These are phyloP conservation scores for Mortierella sp. DNA, from an alignment of 371 early-diverging fungal species.

Conservation along the genomic window DNA sequence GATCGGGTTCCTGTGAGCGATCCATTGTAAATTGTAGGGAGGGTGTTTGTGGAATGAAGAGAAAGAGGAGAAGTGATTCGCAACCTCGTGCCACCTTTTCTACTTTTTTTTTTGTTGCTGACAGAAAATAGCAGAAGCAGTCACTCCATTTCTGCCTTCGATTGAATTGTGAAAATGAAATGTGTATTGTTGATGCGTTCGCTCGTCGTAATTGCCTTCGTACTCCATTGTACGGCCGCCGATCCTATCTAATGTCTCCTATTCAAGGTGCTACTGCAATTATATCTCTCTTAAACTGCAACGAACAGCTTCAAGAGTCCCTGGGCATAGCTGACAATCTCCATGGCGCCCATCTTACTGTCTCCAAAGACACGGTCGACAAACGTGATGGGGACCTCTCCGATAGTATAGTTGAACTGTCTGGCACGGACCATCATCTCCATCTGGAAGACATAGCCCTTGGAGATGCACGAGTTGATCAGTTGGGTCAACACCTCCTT, in stretches of 20 bases:
- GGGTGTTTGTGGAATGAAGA: not conserved
- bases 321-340: slow-evolving; percentile 94
- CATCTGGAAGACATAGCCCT: slow-evolving; percentile 99
- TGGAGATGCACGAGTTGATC: slow-evolving; percentile 89
- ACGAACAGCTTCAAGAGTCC: slow-evolving; percentile 89
- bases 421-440: slow-evolving; percentile 99
- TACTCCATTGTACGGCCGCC: not conserved
- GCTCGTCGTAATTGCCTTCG: not conserved
- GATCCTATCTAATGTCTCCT: not conserved
- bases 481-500: slow-evolving; percentile 89
- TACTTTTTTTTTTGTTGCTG: slow-evolving; percentile 5
- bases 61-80: not conserved
- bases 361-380: slow-evolving; percentile 98
- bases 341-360: slow-evolving; percentile 94
- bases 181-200: not conserved
- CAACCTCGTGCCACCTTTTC: not conserved
- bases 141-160: not conserved
- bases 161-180: not conserved
- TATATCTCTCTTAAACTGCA: slow-evolving; percentile 56
- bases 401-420: slow-evolving; percentile 90
- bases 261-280: too few species aligned
- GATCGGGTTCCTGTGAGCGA: slow-evolving; percentile 13
- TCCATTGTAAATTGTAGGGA: slow-evolving; percentile 13
- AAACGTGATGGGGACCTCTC: slow-evolving; percentile 98
- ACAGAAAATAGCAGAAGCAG: not conserved